These are phyloP conservation scores for Trypanosoma caninum DNA, from an alignment of 208 protist species.

Conservation along the genomic window DNA sequence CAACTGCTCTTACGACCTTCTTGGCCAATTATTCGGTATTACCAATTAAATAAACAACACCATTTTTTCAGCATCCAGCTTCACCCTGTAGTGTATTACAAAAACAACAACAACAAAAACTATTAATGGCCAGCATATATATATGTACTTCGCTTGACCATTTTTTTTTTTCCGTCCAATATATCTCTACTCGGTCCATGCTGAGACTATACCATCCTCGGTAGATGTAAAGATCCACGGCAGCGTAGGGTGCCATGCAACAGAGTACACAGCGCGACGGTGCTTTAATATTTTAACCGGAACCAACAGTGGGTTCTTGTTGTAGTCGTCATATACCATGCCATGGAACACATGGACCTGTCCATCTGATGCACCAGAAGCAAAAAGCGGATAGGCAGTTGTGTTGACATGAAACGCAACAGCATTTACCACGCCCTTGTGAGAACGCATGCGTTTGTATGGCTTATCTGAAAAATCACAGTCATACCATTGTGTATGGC, in stretches of 20 bases:
- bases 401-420: conserved; percentile 91
- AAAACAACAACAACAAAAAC: too few relatives aligned
- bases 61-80: too few relatives aligned
- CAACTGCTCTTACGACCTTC: not conserved
- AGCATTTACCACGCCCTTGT: conserved; percentile 91
- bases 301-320: conserved; percentile 98
- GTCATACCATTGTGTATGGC: conserved; percentile 98
- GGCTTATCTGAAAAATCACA: conserved; percentile 95
- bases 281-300: conserved; percentile 98
- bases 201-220: conserved; percentile 93
- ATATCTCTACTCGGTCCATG: conserved; percentile 77
- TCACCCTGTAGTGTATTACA: too few relatives aligned
- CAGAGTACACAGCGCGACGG: conserved; percentile 89
- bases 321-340: conserved; percentile 97
- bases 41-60: conserved; percentile 2
- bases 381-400: conserved; percentile 95
- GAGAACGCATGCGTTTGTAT: conserved; percentile 96
- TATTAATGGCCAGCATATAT: too few relatives aligned
- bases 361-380: conserved; percentile 95
- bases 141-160: not conserved
- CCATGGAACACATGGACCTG: conserved; percentile 94
- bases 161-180: conserved; percentile 2
- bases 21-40: conserved; percentile 15
- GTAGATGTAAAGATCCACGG: conserved; percentile 99
- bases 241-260: conserved; percentile 97